These are phyloP conservation scores for Tremella mesenterica DNA, from an alignment of 768 basidiomycete genomes.

Conservation along the genomic window DNA sequence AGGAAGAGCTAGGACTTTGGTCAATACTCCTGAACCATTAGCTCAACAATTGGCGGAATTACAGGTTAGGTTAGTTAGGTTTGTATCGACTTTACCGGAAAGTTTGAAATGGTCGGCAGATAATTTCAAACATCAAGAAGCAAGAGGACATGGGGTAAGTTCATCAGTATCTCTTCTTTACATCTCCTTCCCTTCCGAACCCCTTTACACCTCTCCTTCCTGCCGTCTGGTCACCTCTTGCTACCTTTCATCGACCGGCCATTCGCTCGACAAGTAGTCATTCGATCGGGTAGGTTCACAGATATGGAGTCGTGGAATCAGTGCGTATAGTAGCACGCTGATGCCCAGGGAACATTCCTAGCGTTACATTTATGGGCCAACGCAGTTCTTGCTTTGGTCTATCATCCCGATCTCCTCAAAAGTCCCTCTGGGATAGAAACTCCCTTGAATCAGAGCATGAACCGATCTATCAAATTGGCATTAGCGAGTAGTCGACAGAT, in stretches of 20 bases:
- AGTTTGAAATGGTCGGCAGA: slow-evolving; percentile 35
- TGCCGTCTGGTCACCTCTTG: too few species aligned
- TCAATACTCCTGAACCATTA: slow-evolving; percentile 24
- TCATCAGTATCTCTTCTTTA: too few species aligned
- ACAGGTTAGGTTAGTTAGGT: slow-evolving; percentile 34
- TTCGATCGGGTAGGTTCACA: too few species aligned
- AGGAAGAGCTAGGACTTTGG: slow-evolving; percentile 34
- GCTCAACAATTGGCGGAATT: slow-evolving; percentile 29
- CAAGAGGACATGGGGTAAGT: slow-evolving; percentile 29
- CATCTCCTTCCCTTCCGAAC: too few species aligned
- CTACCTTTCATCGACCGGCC: too few species aligned
- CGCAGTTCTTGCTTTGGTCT: slow-evolving; percentile 37
- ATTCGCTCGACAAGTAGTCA: too few species aligned
- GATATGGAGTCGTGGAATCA: too few species aligned
- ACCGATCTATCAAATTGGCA: slow-evolving; percentile 31
- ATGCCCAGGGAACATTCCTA: slow-evolving; percentile 31
- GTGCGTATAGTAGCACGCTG: too few species aligned
- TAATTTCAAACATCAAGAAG: slow-evolving; percentile 38
- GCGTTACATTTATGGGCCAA: slow-evolving; percentile 34
- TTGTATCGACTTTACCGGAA: slow-evolving; percentile 31
- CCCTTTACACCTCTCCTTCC: too few species aligned
- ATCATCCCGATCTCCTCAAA: slow-evolving; percentile 40
- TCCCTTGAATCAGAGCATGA: slow-evolving; percentile 36
- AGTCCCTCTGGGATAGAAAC: slow-evolving; percentile 39
- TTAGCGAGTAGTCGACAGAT: slow-evolving; percentile 35